Conservation (phyloP, 352 stramenopile species). For the Globisporangium solare region DNA sequence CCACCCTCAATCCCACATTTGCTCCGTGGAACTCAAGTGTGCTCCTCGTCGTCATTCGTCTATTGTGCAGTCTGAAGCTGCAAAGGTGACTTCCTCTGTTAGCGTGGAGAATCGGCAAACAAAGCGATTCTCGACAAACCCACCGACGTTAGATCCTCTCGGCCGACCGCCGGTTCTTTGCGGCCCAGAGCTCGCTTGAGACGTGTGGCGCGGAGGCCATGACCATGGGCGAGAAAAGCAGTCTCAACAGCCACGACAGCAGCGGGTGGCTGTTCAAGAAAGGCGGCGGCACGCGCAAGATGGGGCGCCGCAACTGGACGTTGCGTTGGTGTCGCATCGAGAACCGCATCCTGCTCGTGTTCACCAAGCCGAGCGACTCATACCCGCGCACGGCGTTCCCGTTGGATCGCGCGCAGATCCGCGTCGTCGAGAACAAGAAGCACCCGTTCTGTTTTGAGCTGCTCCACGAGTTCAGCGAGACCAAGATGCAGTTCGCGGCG, state of each 20-base stretch:
- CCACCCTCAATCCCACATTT: no score
- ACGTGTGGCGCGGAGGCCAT: constrained; percentile 11
- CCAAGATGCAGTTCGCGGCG: constrained; percentile 70
- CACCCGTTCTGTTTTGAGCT: constrained; percentile 82
- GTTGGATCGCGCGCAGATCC: constrained; percentile 58
- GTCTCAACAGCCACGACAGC: constrained; percentile 4
- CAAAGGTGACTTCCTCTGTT: no score
- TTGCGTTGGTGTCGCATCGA: constrained; percentile 76
- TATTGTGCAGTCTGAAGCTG: no score
- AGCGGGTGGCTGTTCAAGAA: constrained; percentile 79
- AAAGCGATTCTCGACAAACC: no score
- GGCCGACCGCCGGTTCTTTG: constrained; percentile 70
- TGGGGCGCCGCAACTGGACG: constrained; percentile 76
- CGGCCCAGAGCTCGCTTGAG: constrained; percentile 40
- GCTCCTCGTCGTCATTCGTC: no score
- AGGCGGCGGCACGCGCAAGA: constrained; percentile 63
- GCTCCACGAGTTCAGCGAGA: constrained; percentile 64
- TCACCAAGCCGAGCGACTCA: constrained; percentile 40
- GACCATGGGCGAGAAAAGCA: constrained; percentile 4
- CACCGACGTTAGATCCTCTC: constrained; percentile 69
- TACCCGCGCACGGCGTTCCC: constrained; percentile 60
- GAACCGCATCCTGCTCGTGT: constrained; percentile 69
- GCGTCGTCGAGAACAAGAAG: constrained; percentile 60
- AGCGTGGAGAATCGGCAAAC: no score
- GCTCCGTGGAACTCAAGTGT: no score